Conservation (phyloP, 768 basidiomycete genomes). For the Russula earlei region DNA sequence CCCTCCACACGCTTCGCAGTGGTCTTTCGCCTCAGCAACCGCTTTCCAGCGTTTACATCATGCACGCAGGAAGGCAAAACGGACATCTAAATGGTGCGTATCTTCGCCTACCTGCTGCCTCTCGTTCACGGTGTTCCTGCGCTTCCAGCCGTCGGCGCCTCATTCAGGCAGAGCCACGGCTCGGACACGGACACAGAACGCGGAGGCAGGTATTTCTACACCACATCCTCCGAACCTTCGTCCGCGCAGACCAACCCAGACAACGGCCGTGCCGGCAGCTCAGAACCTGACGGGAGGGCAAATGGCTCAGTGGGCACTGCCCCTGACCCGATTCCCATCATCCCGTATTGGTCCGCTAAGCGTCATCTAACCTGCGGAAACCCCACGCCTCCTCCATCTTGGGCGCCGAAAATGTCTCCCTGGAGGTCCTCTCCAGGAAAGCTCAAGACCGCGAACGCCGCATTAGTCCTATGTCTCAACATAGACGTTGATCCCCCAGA, state of each 20-base stretch:
- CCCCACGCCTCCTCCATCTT: conserved; percentile 59
- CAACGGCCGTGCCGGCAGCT: conserved; percentile 23
- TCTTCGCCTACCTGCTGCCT: not conserved
- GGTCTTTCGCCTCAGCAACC: too few relatives aligned
- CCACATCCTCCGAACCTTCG: conserved; percentile 26
- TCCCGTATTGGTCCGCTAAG: conserved; percentile 82
- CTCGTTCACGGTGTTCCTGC: not conserved
- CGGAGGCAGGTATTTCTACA: conserved; percentile 24
- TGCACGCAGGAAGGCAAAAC: conserved; percentile 12
- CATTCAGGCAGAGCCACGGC: conserved; percentile 17
- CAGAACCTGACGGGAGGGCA: conserved; percentile 24
- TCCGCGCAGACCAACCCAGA: conserved; percentile 21
- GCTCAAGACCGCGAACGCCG: conserved; percentile 85
- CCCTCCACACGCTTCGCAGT: too few relatives aligned
- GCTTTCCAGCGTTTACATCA: not conserved
- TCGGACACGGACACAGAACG: conserved; percentile 28
- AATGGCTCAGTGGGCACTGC: conserved; percentile 26
- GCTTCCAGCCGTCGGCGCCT: conserved; percentile 11
- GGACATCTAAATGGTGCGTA: conserved; percentile 12
- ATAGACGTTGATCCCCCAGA: conserved; percentile 98
- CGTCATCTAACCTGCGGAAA: conserved; percentile 88
- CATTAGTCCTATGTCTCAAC: conserved; percentile 86
- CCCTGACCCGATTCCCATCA: conserved; percentile 42
- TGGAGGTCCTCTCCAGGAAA: conserved; percentile 83
- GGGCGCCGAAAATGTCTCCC: conserved; percentile 53